Percentiles rank a stretch among this genome's conserved stretches.
Evolutionary conservation across 2,329 filamentous ascomycete species (phyloP).

Genomic region (Hansfordia pulvinata): DNA sequence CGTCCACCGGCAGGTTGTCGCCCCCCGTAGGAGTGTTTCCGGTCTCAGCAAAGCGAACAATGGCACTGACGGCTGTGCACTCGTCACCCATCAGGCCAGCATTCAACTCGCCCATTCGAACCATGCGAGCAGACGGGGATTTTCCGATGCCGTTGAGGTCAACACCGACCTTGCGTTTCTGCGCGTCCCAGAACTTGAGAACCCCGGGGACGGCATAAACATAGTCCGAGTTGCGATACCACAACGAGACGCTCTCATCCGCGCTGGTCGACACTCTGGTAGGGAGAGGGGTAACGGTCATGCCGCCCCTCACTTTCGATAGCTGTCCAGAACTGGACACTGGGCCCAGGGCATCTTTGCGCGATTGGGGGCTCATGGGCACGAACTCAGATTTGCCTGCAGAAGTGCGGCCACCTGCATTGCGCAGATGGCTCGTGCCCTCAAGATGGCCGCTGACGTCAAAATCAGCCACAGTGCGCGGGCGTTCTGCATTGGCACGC

Average conservation of each 20-base stretch:
- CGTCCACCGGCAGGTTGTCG: conserved; percentile 34
- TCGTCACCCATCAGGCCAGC: conserved; percentile 42
- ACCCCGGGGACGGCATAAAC: conserved; percentile 42
- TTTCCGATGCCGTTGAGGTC: conserved; percentile 43
- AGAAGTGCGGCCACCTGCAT: conserved; percentile 20
- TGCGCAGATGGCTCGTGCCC: conserved; percentile 41
- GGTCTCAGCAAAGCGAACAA: conserved; percentile 21
- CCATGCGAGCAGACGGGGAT: conserved; percentile 40
- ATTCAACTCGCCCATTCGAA: conserved; percentile 37
- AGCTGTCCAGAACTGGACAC: conserved; percentile 35
- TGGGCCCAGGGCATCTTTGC: conserved; percentile 35
- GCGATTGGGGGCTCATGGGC: conserved; percentile 50
- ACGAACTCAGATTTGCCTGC: conserved; percentile 35
- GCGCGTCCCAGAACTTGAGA: conserved; percentile 45
- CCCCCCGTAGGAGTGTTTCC: conserved; percentile 10
- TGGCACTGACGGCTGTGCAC: conserved; percentile 35
- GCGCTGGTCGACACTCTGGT: conserved; percentile 25
- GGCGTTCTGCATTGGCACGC: too few species aligned
- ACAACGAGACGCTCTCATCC: conserved; percentile 41
- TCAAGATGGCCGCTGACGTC: conserved; percentile 46
- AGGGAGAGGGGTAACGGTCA: conserved; percentile 33
- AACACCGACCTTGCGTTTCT: conserved; percentile 36
- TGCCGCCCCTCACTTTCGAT: conserved; percentile 35
- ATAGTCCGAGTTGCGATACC: conserved; percentile 42
- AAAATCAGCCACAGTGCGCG: too few species aligned